Evolutionary conservation across 176 grass and related monocot genomes (phyloP), one percentile per base, ranked within the genome.

Genomic region (Zoysia pacifica): DNA sequence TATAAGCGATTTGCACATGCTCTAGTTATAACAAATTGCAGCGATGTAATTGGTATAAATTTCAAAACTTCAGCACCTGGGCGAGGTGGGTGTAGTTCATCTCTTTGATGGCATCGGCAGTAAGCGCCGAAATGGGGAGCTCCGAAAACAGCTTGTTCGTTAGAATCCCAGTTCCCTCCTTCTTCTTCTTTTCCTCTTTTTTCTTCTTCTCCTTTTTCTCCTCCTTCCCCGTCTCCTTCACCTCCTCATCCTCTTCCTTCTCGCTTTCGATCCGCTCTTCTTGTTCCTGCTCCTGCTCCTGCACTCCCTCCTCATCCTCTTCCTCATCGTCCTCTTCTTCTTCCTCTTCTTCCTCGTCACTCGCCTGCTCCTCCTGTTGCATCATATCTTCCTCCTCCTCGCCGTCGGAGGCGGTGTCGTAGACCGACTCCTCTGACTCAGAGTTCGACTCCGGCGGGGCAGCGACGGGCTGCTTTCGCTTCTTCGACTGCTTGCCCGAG

Each of bases 71-170:
- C 5, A 36, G 7, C 43, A 94, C 89, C 87, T 94, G 87, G 36
- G 87, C 89, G 69, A 92, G 90, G 70, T 91, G 71, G 66, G 84
- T 88, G 73, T 85, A 90, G 65, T 88, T 91, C 93, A 95, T 95
- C 82, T 95, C 93, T 11, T 35, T 52, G 70, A 94, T 79, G 56
- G 93, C 84, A 14, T 51, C 89, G 49, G 87, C 64, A 13, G 93
- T 94, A 40, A 39, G 80, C 77, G 82, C 81, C 16, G 93, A 94
- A 16, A 94, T 70, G 74, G 81, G 80, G 62, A 94, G 89, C 70
- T 83, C 80, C 9, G 87, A 91, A 84, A 94, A 94, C 15, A 73
- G 38, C 74, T 87, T 81, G 70, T 79, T 76, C 7, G 86, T 85
- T 46, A 86, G 72, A 45, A 91, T 89, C 11, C 86, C 81, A 4